Base-by-base conservation (phyloP, 495 filamentous ascomycete genomes). In the Penicillium pancosmium region DNA sequence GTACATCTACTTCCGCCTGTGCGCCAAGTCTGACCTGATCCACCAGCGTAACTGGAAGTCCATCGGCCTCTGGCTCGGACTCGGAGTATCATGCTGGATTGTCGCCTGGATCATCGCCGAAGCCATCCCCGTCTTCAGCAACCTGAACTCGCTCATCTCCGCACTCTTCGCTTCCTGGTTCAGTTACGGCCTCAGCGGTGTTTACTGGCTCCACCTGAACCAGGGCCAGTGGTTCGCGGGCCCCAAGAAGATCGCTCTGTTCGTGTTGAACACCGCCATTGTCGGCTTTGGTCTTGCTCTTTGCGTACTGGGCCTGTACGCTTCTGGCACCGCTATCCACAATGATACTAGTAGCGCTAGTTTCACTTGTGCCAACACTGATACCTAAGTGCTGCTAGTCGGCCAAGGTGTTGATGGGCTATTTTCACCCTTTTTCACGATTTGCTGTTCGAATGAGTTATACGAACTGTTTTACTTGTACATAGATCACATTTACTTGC, bases 31-130 rank as follows among this genome's bases (percentile, higher is more conserved):
- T 8, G 70, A 77, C 61, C 76, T 77, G 34, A 79, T 88, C 67
- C 81, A 80, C 73, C 82, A 78, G 15, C 69, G 75, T 55, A 84
- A 74, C 52, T 83, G 76, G 76, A 61, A 72, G 33, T 68, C 61
- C 51, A 63, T 76, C 41, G 67, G 66, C 12, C 71, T 78, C 11
- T 91, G 88, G 88, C 58, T 85, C 5, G 68, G 52, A 7, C 81
- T 89, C 11, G 79, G 84, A 18, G 55, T 79, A 2, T 49, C 67
- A 55, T 76, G 88, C 61, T 89, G 86, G 68, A 41, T 87, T 21
- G 64, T 88, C 33, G 85, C 86, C 5, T 91, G 84, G 82, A 73
- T 90, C 54, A 85, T 91, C 62, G 86, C 86, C 36, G 82, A 87
- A 65, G 82, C 84, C 18, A 87, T 91, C 23, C 88, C 88, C 11